Percentiles rank a stretch among this genome's conserved stretches.
Evolutionary conservation across 1,284 basidiomycete species (phyloP).

Genomic region (Leccinum solheimii): DNA sequence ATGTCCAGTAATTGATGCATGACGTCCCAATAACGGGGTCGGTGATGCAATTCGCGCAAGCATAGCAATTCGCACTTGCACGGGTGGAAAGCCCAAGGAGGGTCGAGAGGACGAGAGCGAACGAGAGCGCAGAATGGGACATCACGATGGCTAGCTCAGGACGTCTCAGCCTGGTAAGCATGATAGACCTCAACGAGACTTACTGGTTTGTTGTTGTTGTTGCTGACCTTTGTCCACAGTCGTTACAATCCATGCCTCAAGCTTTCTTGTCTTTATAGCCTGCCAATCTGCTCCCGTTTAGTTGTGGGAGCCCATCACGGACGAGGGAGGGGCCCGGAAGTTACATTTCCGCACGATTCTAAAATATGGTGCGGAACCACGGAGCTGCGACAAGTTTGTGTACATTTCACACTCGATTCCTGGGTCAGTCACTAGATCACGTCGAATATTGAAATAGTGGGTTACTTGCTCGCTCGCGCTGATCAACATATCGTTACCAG

Average conservation of each 20-base stretch:
- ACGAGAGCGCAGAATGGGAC: conserved; percentile 3
- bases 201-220: neutral
- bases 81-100: conserved; percentile 12
- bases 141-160: neutral
- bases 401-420: neutral
- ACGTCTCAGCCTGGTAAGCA: neutral
- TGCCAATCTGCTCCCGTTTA: neutral
- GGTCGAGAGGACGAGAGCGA: conserved; percentile 1
- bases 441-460: neutral
- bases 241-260: neutral
- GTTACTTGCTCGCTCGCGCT: neutral
- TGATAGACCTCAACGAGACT: neutral
- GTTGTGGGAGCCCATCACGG: neutral
- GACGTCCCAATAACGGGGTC: conserved; percentile 11
- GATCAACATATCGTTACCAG: neutral
- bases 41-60: conserved; percentile 13
- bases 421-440: neutral
- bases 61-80: conserved; percentile 8
- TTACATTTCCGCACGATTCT: neutral
- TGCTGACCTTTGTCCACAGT: neutral
- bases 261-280: neutral
- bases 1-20: conserved; percentile 21
- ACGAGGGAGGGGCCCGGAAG: neutral
- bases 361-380: neutral
- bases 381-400: neutral